Evolutionary conservation across 1,139 yeast species (phyloP), one percentile per base, ranked within the genome.

Genomic region (Kodamaea arcana): DNA sequence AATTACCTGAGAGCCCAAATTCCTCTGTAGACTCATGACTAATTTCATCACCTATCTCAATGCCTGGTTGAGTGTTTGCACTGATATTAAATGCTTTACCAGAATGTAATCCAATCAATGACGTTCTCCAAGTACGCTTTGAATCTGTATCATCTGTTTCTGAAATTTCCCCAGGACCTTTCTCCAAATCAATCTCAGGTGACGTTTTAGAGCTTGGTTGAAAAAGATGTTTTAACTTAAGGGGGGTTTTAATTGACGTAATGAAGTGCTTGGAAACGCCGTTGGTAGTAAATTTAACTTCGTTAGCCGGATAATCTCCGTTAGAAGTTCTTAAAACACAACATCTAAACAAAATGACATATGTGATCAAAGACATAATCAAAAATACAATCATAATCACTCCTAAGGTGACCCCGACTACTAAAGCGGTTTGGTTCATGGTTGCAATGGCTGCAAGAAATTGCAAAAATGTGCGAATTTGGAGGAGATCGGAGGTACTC

Each of bases 391-490:
- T 29, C 9, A 31, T 13, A 12, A 25, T 16, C 10, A 13, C 12
- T 10, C 33, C 33, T 17, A 31, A 18, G 10, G 17, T 13, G 12
- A 27, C 9, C n/a, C 29, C 33, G 6, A 31, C 29, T 9, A 31
- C 20, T 5, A 23, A n/a, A n/a, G 33, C 28, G 11, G 32, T 6
- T 16, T 22, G 21, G 13, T 24, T 29, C 32, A 29, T 29, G 10
- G 20, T 28, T 25, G 25, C 9, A 26, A 22, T 34, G 39, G 39
- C 33, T 35, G 39, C 30, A 27, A 32, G 17, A 15, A 15, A 25
- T 6, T 18, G 22, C n/a, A n/a, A n/a, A n/a, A n/a, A n/a, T n/a
- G n/a, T n/a, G n/a, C n/a, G n/a, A n/a, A n/a, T n/a, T n/a, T n/a
- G n/a, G n/a, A n/a, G n/a, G n/a, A n/a, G n/a, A n/a, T n/a, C n/a